Evolutionary conservation across 2,329 filamentous ascomycete species (phyloP).

Genomic region (Plenodomus lindquistii): DNA sequence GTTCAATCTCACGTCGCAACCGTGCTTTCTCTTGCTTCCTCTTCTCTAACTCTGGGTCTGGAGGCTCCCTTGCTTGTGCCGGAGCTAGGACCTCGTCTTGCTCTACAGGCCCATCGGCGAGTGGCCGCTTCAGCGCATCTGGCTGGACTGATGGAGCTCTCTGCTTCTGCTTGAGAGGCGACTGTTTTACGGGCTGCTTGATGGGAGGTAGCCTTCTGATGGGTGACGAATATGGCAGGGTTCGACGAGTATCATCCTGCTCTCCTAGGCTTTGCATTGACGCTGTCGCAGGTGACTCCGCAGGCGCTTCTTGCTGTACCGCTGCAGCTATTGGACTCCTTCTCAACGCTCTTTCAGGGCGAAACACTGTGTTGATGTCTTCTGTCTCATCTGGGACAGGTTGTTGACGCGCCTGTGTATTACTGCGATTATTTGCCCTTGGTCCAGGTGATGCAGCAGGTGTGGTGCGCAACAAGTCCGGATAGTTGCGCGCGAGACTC

Average conservation of each 20-base stretch:
- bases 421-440: constrained; percentile 14
- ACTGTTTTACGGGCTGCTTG: constrained; percentile 16
- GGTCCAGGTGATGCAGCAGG: constrained; percentile 12
- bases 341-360: constrained; percentile 3
- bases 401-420: constrained; percentile 22
- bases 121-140: constrained; percentile 8
- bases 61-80: constrained; percentile 10
- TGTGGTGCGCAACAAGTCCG: constrained; percentile 30
- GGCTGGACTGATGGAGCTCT: constrained; percentile 19
- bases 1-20: constrained; percentile 32
- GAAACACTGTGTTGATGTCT: constrained; percentile 12
- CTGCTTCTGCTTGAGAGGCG: constrained; percentile 11
- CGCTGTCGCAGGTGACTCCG: constrained; percentile 27
- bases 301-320: constrained; percentile 14
- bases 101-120: constrained; percentile 12
- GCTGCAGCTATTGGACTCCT: background rate
- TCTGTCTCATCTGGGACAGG: constrained; percentile 20
- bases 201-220: constrained; percentile 33
- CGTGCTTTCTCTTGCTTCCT: constrained; percentile 36
- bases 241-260: constrained; percentile 26
- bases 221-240: constrained; percentile 35
- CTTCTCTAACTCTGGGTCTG: constrained; percentile 30
- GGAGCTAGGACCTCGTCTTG: constrained; percentile 1
- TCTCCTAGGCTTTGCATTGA: constrained; percentile 15
- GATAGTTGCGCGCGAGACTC: constrained; percentile 45